phyloP scores from a whole-genome alignment of 1,284 basidiomycete species.

The Rhizoctonia solani region DNA sequence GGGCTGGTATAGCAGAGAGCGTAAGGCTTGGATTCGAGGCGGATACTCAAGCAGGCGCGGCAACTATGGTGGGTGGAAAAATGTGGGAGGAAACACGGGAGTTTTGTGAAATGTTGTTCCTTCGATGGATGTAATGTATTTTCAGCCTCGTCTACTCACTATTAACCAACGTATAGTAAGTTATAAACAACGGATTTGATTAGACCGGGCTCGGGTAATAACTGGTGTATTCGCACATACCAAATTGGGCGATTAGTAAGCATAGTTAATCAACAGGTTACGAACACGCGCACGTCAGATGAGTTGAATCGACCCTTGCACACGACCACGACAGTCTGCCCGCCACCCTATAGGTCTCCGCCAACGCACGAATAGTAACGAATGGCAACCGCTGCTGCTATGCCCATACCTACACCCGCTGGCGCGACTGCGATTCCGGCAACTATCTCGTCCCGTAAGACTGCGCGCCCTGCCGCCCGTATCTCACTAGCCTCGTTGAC shows the following conservation, averaged over 20 bases:
- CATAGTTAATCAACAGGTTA: neutral
- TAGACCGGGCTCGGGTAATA: neutral
- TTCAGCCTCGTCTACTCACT: neutral
- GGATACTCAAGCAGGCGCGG: neutral
- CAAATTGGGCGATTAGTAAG: no score
- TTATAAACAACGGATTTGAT: neutral
- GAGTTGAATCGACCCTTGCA: slow-evolving; percentile 3
- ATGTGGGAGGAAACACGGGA: neutral
- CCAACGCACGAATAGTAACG: neutral
- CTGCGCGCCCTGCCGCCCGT: slow-evolving; percentile 29
- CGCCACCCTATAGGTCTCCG: neutral
- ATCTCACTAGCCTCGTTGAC: slow-evolving; percentile 45
- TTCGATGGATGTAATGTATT: neutral
- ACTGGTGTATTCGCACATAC: no score
- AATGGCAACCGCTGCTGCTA: slow-evolving; percentile 22
- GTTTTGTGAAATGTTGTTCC: neutral
- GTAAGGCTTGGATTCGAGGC: neutral
- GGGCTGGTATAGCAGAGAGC: neutral
- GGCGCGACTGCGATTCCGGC: neutral
- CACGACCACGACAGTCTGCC: slow-evolving; percentile 22
- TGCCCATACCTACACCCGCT: slow-evolving; percentile 13
- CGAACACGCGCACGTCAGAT: slow-evolving; percentile 25
- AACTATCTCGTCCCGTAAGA: neutral
- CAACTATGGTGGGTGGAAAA: neutral
- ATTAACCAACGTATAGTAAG: neutral